Percentiles rank a stretch among this genome's conserved stretches.
phyloP scores from a whole-genome alignment of 1,284 basidiomycete species.

The Ceratobasidium sp. region DNA sequence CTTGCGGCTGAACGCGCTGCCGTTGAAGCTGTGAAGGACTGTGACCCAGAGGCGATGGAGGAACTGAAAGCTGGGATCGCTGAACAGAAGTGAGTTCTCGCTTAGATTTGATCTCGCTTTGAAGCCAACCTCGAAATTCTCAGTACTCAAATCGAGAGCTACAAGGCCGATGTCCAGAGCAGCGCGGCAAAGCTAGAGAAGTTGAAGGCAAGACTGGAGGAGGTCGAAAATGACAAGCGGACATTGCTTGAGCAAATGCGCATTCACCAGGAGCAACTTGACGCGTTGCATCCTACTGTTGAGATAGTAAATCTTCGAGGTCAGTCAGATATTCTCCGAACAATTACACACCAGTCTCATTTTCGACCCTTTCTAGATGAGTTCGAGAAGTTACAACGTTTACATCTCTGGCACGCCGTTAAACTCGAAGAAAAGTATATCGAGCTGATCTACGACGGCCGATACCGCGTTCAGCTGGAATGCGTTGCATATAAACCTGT shows the following conservation, averaged over 20 bases:
- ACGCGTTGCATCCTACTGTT: conserved; percentile 25
- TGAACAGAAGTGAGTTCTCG: conserved; percentile 57
- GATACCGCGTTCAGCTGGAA: conserved; percentile 25
- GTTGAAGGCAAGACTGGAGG: conserved; percentile 54
- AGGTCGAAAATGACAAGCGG: conserved; percentile 49
- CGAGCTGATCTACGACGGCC: conserved; percentile 17
- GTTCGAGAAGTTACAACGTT: conserved; percentile 26
- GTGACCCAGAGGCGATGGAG: conserved; percentile 60
- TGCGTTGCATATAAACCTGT: conserved; percentile 12
- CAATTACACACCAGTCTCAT: background rate
- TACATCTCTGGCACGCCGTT: conserved; percentile 33
- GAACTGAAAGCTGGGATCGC: conserved; percentile 56
- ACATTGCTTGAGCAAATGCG: conserved; percentile 30
- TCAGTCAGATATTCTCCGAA: background rate
- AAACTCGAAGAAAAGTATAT: conserved; percentile 36
- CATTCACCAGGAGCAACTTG: conserved; percentile 27
- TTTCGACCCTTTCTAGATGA: background rate
- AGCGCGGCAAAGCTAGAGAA: conserved; percentile 52
- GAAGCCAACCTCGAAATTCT: conserved; percentile 45
- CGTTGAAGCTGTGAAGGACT: conserved; percentile 58
- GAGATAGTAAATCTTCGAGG: conserved; percentile 38
- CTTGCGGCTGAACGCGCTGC: conserved; percentile 57
- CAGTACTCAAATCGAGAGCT: conserved; percentile 55
- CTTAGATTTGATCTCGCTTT: no score
- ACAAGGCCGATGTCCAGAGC: conserved; percentile 54